Conservation (phyloP, 345 rosid species). For the Schrenkiella parvula region DNA sequence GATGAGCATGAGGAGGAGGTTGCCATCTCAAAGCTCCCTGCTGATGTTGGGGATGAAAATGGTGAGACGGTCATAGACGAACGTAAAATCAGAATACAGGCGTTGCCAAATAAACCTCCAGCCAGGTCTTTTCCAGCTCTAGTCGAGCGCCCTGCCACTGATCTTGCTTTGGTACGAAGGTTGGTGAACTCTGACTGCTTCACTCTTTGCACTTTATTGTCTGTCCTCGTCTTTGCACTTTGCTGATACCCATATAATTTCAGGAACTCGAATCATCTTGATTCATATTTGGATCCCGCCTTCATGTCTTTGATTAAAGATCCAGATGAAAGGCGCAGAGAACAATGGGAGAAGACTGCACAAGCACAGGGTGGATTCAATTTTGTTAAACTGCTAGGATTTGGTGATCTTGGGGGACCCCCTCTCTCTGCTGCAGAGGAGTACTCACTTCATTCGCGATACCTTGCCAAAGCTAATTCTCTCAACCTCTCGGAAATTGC, state of each 20-base stretch:
- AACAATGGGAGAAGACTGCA: slow-evolving; percentile 96
- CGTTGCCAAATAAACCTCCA: slow-evolving; percentile 70
- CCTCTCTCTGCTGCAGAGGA: slow-evolving; percentile 84
- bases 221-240: neutral
- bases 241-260: slow-evolving; percentile 21
- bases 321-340: slow-evolving; percentile 89
- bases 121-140: slow-evolving; percentile 55
- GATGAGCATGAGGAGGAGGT: slow-evolving; percentile 88
- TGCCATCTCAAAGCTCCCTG: slow-evolving; percentile 88
- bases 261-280: slow-evolving; percentile 82
- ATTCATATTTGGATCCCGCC: slow-evolving; percentile 91
- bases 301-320: slow-evolving; percentile 95
- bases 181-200: slow-evolving; percentile 36
- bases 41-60: slow-evolving; percentile 98
- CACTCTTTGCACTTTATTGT: neutral
- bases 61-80: slow-evolving; percentile 94
- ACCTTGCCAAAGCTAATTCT: slow-evolving; percentile 92
- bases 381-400: slow-evolving; percentile 84
- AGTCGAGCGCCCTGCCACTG: slow-evolving; percentile 58
- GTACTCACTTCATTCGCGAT: slow-evolving; percentile 92
- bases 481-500: slow-evolving; percentile 92
- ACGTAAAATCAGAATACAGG: slow-evolving; percentile 92
- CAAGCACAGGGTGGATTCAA: slow-evolving; percentile 76
- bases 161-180: slow-evolving; percentile 87
- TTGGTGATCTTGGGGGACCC: slow-evolving; percentile 89